Evolutionary conservation across 768 basidiomycete genomes (phyloP).

Genomic region (Auricularia heimuer): DNA sequence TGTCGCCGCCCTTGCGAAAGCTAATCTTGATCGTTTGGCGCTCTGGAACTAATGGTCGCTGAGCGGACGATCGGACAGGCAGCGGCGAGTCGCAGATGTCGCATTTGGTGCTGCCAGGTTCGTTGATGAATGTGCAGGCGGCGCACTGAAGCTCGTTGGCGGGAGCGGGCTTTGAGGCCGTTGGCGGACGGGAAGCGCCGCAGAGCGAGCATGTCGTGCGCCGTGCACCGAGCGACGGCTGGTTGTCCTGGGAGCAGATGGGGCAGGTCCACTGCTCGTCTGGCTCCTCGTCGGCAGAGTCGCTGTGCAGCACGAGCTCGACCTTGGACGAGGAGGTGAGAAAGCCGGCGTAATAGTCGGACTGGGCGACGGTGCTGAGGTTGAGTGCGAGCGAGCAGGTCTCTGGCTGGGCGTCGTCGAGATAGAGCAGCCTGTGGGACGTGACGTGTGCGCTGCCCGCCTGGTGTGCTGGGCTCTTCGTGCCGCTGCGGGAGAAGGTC

Average conservation of each 20-base stretch:
- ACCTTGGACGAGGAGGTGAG: constrained; percentile 86
- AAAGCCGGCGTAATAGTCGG: constrained; percentile 83
- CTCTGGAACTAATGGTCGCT: constrained; percentile 30
- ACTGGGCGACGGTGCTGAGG: constrained; percentile 56
- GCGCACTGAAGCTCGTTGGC: constrained; percentile 10
- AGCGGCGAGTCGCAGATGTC: constrained; percentile 80
- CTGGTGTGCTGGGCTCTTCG: constrained; percentile 77
- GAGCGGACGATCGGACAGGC: constrained; percentile 49
- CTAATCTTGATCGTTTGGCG: constrained; percentile 58
- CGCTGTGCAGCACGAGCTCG: constrained; percentile 54
- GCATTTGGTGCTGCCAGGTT: constrained; percentile 58
- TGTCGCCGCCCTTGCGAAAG: constrained; percentile 87
- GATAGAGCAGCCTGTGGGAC: constrained; percentile 78
- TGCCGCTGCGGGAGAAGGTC: constrained; percentile 37
- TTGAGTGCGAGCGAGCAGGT: constrained; percentile 57
- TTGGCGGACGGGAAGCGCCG: constrained; percentile 54
- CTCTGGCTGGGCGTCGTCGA: constrained; percentile 35
- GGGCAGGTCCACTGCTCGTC: constrained; percentile 72
- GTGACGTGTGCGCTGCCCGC: constrained; percentile 63
- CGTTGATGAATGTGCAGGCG: constrained; percentile 84
- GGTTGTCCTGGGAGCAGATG: constrained; percentile 81
- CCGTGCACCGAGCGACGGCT: constrained; percentile 52
- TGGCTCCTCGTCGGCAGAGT: constrained; percentile 16
- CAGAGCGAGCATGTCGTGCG: constrained; percentile 62
- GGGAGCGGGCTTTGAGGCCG: constrained; percentile 18